Percentiles rank a stretch among this genome's conserved stretches.
phyloP scores from a whole-genome alignment of 306 rosid genomes.

The Rubus parviflorus region DNA sequence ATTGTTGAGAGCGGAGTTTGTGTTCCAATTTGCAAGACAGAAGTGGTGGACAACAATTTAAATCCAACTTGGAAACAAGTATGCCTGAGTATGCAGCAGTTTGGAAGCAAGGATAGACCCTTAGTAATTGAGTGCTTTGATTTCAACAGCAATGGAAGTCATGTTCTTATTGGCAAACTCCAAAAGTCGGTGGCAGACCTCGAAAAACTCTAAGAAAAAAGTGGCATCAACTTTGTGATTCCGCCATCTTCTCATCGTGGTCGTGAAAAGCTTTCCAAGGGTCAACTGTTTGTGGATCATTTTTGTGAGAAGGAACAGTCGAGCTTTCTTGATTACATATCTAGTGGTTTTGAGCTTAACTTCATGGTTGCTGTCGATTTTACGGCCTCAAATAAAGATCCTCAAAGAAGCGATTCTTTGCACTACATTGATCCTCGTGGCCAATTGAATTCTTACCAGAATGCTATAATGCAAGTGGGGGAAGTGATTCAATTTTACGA shows the following conservation, averaged over 20 bases:
- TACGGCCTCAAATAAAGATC: conserved; percentile 86
- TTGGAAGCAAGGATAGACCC: conserved; percentile 80
- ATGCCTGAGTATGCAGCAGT: conserved; percentile 54
- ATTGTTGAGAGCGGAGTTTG: conserved; percentile 65
- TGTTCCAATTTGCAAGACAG: conserved; percentile 85
- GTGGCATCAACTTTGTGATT: conserved; percentile 41
- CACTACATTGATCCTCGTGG: conserved; percentile 61
- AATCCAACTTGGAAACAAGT: conserved; percentile 79
- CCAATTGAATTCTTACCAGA: conserved; percentile 66
- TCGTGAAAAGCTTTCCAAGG: conserved; percentile 65
- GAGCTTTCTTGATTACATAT: conserved; percentile 80
- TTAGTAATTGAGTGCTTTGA: conserved; percentile 80
- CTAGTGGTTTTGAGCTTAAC: conserved; percentile 81
- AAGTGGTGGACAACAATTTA: conserved; percentile 60
- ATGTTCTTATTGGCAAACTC: conserved; percentile 66
- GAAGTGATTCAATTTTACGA: conserved; percentile 85
- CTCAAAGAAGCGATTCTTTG: conserved; percentile 50
- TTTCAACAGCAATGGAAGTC: conserved; percentile 75
- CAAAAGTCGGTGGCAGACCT: conserved; percentile 67
- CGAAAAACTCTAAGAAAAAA: conserved; percentile 52
- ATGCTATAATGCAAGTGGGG: conserved; percentile 82
- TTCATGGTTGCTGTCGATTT: conserved; percentile 92
- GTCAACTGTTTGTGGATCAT: conserved; percentile 73
- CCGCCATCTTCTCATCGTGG: conserved; percentile 39
- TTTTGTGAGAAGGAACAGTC: conserved; percentile 57